phyloP scores from a whole-genome alignment of 176 grass and related monocot species.

The Hordeum marinum region DNA sequence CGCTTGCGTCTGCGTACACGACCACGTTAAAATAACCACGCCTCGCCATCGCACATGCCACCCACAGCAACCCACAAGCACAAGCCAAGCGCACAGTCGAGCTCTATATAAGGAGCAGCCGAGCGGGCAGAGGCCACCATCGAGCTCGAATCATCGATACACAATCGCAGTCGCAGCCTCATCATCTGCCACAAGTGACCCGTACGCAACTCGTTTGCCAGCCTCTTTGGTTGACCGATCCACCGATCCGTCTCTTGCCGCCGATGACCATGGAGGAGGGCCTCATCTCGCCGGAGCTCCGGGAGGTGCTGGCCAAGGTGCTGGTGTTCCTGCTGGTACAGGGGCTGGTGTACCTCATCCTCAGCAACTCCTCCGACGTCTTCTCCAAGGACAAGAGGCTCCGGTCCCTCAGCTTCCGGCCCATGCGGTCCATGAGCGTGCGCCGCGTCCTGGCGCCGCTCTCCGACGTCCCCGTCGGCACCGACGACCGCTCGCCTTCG shows the following conservation, averaged over 20 bases:
- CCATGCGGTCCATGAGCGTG: slow-evolving; percentile 61
- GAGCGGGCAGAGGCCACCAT: background rate
- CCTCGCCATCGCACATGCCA: background rate
- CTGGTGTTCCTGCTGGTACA: slow-evolving; percentile 62
- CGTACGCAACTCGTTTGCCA: too few relatives aligned
- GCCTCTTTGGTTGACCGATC: too few relatives aligned
- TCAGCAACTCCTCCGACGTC: slow-evolving; percentile 64
- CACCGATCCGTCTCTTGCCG: background rate
- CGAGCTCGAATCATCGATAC: background rate
- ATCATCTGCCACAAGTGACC: background rate
- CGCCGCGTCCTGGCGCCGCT: slow-evolving; percentile 49
- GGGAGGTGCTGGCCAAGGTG: slow-evolving; percentile 47
- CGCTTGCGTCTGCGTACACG: slow-evolving; percentile 43
- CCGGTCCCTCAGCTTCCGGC: slow-evolving; percentile 59
- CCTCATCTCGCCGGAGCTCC: slow-evolving; percentile 51
- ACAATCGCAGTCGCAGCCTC: background rate
- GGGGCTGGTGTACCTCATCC: slow-evolving; percentile 68
- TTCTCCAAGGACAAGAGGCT: slow-evolving; percentile 42
- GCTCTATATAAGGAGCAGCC: slow-evolving; percentile 33
- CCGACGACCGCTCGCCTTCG: slow-evolving; percentile 25
- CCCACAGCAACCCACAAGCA: too few relatives aligned
- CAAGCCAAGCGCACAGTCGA: too few relatives aligned
- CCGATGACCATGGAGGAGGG: slow-evolving; percentile 33
- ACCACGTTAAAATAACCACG: background rate
- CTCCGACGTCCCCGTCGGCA: slow-evolving; percentile 58